Evolutionary conservation across 176 grass and related monocot species (phyloP).

Genomic region (Triticum turgidum): DNA sequence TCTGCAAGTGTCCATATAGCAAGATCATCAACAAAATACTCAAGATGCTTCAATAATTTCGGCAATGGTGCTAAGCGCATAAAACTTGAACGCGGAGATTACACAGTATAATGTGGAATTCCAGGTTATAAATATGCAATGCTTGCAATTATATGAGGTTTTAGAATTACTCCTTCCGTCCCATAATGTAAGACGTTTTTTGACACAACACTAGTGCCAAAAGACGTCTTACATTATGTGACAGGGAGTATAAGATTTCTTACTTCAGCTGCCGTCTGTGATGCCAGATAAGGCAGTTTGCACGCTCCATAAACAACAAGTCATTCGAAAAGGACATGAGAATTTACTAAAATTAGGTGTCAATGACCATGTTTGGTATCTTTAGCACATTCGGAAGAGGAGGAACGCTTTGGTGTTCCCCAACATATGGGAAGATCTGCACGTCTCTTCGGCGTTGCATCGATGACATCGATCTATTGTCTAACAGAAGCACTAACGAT

Average conservation of each 20-base stretch:
- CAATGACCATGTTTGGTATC: not conserved
- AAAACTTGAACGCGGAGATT: not conserved
- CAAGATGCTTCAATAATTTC: not conserved
- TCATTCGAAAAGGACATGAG: not conserved
- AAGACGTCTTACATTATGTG: too few species aligned
- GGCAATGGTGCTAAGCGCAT: not conserved
- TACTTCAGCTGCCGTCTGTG: constrained; percentile 76
- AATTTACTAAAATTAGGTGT: not conserved
- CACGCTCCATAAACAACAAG: not conserved
- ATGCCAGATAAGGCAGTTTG: constrained; percentile 51
- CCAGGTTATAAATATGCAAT: not conserved
- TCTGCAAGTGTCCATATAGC: constrained; percentile 36
- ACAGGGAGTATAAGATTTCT: constrained; percentile 32
- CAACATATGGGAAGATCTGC: too few species aligned
- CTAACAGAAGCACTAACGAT: too few species aligned
- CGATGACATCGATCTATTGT: too few species aligned
- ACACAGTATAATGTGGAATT: not conserved
- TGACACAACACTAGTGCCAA: too few species aligned
- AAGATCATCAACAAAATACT: not conserved
- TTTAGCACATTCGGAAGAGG: too few species aligned
- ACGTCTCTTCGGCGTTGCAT: too few species aligned
- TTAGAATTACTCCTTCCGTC: too few species aligned
- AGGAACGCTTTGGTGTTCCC: too few species aligned
- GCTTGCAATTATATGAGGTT: not conserved
- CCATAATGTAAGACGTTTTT: too few species aligned